Evolutionary conservation across 495 filamentous ascomycete species (phyloP), one percentile per base, ranked within the genome.

Genomic region (Astrothelium subdiscretum): DNA sequence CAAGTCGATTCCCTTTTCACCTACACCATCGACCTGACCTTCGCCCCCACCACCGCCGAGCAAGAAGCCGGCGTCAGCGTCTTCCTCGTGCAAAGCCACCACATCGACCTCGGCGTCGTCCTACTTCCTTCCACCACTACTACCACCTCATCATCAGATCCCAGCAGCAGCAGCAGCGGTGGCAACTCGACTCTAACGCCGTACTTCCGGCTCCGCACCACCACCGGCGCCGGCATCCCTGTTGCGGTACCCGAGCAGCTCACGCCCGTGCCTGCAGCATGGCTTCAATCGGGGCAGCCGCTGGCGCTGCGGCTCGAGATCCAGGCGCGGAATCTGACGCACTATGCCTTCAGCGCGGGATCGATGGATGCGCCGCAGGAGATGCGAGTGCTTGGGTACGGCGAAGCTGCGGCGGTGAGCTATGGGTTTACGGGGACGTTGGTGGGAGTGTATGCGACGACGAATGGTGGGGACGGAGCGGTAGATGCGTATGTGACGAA

Each of bases 31-130:
- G 65, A 73, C 62, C 40, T 81, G 6, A 68, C 72, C 20, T 81
- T 78, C 62, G 32, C 67, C 0, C 79, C 78, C 0, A 65, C 62
- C 1, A 58, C 43, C 1, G 3, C 62, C 10, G 75, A 67, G 13
- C 61, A 69, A 51, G 67, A 70, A 64, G 70, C 68, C 31, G 68
- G 68, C 22, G 72, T 58, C 69, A 78, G 75, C 0, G 70, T 74
- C 2, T 83, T 83, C 64, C 67, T 80, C 22, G 78, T 74, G 18
- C 79, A 83, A 65, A 80, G 78, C 64, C 78, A 81, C 61, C 80
- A 82, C 58, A 63, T 81, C 11, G 78, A 81, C 48, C 60, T 83
- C 13, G 78, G 79, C n/a, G 62, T 82, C 24, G 76, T 77, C 18
- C 42, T 62, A 29, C 67, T 66, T 24, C 57, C 58, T 3, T 31